phyloP scores from a whole-genome alignment of 2,329 filamentous ascomycete genomes.

The Fusarium sp. region DNA sequence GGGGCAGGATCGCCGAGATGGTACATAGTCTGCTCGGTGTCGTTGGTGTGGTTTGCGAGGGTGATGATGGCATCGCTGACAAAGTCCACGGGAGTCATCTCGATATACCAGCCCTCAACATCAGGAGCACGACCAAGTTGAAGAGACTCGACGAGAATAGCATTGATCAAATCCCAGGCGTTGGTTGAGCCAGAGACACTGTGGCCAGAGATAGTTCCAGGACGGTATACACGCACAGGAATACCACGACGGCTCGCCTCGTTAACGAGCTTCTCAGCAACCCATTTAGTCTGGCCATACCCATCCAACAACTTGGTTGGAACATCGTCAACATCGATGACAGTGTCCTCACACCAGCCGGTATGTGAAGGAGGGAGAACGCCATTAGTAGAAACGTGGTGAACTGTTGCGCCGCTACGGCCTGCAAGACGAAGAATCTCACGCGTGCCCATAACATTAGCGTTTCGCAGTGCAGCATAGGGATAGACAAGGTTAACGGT shows the following conservation, averaged over 20 bases:
- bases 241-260: conserved; percentile 75
- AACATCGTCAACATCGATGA: conserved; percentile 73
- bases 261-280: conserved; percentile 77
- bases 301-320: conserved; percentile 75
- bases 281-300: conserved; percentile 85
- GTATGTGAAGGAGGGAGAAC: conserved; percentile 75
- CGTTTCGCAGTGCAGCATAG: conserved; percentile 76
- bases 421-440: conserved; percentile 78
- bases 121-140: conserved; percentile 75
- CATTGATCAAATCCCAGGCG: conserved; percentile 80
- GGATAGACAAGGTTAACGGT: conserved; percentile 85
- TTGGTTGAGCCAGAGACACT: conserved; percentile 79
- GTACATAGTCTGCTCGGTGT: conserved; percentile 71
- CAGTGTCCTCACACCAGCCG: conserved; percentile 76
- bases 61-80: conserved; percentile 79
- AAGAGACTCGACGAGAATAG: conserved; percentile 79
- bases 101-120: conserved; percentile 78
- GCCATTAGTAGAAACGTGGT: conserved; percentile 83
- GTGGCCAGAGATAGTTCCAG: conserved; percentile 82
- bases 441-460: conserved; percentile 82
- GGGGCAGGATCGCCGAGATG: conserved; percentile 79
- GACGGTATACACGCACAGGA: conserved; percentile 75
- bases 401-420: conserved; percentile 73
- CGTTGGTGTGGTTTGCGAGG: conserved; percentile 70
- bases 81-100: conserved; percentile 88